Conservation (phyloP, 2,329 filamentous ascomycete genomes). For the Pezicula carpinea region DNA sequence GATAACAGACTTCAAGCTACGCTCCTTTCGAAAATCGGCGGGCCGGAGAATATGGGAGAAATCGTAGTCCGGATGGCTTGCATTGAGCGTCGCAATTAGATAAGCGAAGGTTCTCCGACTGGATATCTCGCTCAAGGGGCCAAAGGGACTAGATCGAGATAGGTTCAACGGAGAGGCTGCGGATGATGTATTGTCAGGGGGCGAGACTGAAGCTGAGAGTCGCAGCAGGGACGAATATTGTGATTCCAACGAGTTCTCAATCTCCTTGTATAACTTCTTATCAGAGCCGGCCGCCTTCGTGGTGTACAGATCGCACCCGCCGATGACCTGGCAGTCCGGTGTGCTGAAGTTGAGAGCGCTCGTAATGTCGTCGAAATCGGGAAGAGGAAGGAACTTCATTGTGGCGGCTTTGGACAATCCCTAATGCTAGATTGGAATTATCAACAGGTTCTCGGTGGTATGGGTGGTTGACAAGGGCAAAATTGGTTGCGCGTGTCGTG, state of each 20-base stretch:
- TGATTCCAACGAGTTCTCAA: slow-evolving; percentile 84
- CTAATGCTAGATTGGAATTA: slow-evolving; percentile 20
- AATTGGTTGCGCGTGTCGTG: slow-evolving; percentile 16
- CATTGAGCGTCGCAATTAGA: slow-evolving; percentile 92
- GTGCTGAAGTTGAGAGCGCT: slow-evolving; percentile 95
- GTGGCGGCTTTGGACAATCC: slow-evolving; percentile 14
- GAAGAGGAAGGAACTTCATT: slow-evolving; percentile 80
- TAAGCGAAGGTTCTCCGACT: slow-evolving; percentile 93
- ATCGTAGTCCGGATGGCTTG: slow-evolving; percentile 93
- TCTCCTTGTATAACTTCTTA: slow-evolving; percentile 95
- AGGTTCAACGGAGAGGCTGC: slow-evolving; percentile 63
- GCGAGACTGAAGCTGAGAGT: slow-evolving; percentile 81
- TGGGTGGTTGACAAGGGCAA: slow-evolving; percentile 6
- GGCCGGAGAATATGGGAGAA: slow-evolving; percentile 90
- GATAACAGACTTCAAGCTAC: slow-evolving; percentile 76
- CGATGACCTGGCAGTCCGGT: slow-evolving; percentile 84
- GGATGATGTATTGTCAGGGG: slow-evolving; percentile 70
- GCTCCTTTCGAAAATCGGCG: slow-evolving; percentile 83
- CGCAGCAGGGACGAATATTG: slow-evolving; percentile 86
- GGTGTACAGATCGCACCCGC: slow-evolving; percentile 94
- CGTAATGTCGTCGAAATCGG: slow-evolving; percentile 86
- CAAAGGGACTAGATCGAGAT: slow-evolving; percentile 85
- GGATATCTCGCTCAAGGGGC: slow-evolving; percentile 79
- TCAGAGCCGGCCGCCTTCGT: slow-evolving; percentile 93
- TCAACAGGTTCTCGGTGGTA: slow-evolving; percentile 18